Percentiles rank a stretch among this genome's conserved stretches.
Conservation (phyloP, 768 basidiomycete genomes). For the Amanita thiersii region DNA sequence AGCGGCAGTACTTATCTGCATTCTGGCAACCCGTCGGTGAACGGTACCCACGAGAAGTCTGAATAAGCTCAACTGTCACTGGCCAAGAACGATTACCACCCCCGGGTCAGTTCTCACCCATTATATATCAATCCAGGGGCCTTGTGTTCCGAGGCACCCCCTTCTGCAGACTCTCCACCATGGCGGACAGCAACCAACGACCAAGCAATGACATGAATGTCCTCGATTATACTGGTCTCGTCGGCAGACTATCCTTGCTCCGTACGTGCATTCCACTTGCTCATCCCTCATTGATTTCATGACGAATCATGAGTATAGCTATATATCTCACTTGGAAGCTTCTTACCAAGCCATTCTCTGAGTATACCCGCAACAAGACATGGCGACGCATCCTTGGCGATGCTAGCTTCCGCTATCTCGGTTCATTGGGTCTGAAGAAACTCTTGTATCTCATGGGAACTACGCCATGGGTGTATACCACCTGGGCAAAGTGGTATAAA, state of each 20-base stretch:
- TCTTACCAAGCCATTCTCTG: slow-evolving; percentile 15
- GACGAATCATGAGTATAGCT: slow-evolving; percentile 10
- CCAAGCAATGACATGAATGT: not conserved
- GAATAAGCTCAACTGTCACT: too few species aligned
- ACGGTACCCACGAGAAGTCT: too few species aligned
- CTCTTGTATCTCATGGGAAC: slow-evolving; percentile 18
- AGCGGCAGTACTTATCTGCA: too few species aligned
- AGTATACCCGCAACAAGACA: slow-evolving; percentile 16
- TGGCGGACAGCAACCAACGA: not conserved
- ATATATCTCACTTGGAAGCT: slow-evolving; percentile 15
- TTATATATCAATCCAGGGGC: too few species aligned
- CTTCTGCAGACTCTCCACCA: too few species aligned
- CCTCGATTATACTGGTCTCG: not conserved
- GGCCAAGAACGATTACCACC: too few species aligned
- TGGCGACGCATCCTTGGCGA: slow-evolving; percentile 16
- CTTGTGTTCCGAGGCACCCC: too few species aligned
- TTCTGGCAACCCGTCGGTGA: too few species aligned
- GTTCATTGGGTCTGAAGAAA: slow-evolving; percentile 14
- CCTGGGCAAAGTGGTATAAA: slow-evolving; percentile 16
- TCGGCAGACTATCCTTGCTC: not conserved
- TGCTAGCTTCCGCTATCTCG: slow-evolving; percentile 12
- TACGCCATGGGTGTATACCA: slow-evolving; percentile 15
- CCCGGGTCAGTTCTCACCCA: too few species aligned
- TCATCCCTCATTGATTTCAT: not conserved
- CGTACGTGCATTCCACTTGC: not conserved